These are phyloP conservation scores for Neocucurbitaria cava DNA, from an alignment of 2,329 filamentous ascomycete species.

Conservation along the genomic window DNA sequence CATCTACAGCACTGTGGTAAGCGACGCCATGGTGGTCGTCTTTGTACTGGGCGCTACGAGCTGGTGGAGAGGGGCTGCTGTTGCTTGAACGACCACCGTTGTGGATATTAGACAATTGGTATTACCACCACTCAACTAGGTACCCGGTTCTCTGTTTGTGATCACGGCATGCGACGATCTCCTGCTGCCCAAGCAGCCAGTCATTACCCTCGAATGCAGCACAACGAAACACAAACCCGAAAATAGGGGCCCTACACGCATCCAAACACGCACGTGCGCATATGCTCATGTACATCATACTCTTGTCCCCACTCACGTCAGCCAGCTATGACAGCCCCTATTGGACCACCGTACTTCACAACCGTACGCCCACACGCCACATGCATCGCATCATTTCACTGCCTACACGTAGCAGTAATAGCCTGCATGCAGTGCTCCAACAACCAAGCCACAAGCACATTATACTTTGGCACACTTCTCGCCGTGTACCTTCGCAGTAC, in stretches of 20 bases:
- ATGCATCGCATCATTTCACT: not conserved
- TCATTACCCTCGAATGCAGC: not conserved
- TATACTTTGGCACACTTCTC: not conserved
- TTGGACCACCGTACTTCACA: not conserved
- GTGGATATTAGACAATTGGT: conserved; percentile 12
- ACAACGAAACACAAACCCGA: not conserved
- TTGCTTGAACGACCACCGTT: conserved; percentile 23
- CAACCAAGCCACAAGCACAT: not conserved
- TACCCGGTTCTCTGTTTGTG: not conserved
- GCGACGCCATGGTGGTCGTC: conserved; percentile 76
- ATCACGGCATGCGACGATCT: not conserved
- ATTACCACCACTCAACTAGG: not conserved
- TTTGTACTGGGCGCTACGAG: conserved; percentile 72
- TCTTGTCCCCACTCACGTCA: not conserved
- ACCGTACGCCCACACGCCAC: too few relatives aligned
- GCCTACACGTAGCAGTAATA: not conserved
- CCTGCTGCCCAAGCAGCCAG: not conserved
- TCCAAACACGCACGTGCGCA: not conserved
- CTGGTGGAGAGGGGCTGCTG: conserved; percentile 55
- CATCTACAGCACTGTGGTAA: conserved; percentile 74
- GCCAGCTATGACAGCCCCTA: not conserved
- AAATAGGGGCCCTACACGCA: not conserved
- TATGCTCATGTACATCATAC: not conserved
- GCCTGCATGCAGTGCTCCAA: not conserved
- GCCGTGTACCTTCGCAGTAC: not conserved